phyloP scores from a whole-genome alignment of 2,329 filamentous ascomycete genomes.

The Aspergillus quadrilineatus region DNA sequence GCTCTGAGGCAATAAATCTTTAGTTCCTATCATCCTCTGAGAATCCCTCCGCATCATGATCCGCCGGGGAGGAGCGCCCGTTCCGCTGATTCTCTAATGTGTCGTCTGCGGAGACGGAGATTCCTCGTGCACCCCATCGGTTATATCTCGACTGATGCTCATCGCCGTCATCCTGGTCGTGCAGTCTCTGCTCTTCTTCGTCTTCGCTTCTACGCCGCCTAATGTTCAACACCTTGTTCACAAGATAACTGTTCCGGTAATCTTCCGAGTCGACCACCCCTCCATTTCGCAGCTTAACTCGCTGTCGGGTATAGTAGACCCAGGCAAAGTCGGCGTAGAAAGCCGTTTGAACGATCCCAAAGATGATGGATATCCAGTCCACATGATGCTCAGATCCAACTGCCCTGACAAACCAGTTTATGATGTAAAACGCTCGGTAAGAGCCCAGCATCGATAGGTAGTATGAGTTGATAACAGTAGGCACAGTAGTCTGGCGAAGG shows the following conservation, averaged over 20 bases:
- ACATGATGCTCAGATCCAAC: slow-evolving; percentile 60
- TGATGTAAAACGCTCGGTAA: slow-evolving; percentile 83
- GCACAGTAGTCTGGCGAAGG: slow-evolving; percentile 89
- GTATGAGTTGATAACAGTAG: slow-evolving; percentile 94
- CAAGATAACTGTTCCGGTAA: slow-evolving; percentile 78
- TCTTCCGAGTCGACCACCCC: slow-evolving; percentile 90
- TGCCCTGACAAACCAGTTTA: slow-evolving; percentile 82
- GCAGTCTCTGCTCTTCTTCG: slow-evolving; percentile 42
- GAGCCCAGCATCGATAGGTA: slow-evolving; percentile 85
- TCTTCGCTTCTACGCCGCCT: slow-evolving; percentile 33
- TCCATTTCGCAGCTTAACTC: slow-evolving; percentile 86
- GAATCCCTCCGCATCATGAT: slow-evolving; percentile 22
- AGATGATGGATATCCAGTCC: slow-evolving; percentile 74
- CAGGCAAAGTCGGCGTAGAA: slow-evolving; percentile 93
- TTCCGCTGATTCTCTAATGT: slow-evolving; percentile 33
- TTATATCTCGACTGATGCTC: slow-evolving; percentile 35
- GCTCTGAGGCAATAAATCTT: slow-evolving; percentile 9
- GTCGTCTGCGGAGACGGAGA: slow-evolving; percentile 62
- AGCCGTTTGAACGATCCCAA: slow-evolving; percentile 83
- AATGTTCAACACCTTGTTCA: slow-evolving; percentile 71
- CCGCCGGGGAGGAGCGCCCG: slow-evolving; percentile 12
- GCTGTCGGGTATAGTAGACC: slow-evolving; percentile 92
- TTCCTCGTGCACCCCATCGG: slow-evolving; percentile 58
- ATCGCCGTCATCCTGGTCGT: slow-evolving; percentile 31
- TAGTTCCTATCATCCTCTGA: slow-evolving; percentile 22